Base-by-base conservation (phyloP, 1,139 yeast genomes). In the Tardiomyces blankii region DNA sequence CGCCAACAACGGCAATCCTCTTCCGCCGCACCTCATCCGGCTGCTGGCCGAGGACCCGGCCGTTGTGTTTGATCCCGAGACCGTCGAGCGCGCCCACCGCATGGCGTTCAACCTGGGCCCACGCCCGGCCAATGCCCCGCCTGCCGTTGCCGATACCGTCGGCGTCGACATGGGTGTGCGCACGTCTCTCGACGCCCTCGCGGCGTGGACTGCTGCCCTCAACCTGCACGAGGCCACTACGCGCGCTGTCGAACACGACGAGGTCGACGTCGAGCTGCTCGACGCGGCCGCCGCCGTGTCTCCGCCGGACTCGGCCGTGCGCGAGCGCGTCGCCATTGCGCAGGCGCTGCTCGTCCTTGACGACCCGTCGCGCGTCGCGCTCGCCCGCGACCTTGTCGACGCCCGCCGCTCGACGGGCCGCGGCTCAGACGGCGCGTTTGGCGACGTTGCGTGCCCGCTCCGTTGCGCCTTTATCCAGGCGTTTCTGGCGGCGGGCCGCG, bases 161-260 rank as follows among this genome's bases (percentile, higher is more conserved):
- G 42, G 50, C 25, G 42, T 49, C 32, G 66, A 63, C 46, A 49
- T 54, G 38, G 52, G 58, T 14, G 48, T 62, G 38, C 54, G 56
- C 30, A 51, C 64, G 2, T 55, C 59, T 14, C 49, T 60, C 12
- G 68, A 64, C 44, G 56, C 57, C 4, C 44, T 61, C 44, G 60
- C 64, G n/a, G 61, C 61, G 23, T 58, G 62, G 56, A 53, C 55
- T 48, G 55, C 66, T 11, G 51, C 57, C 46, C 49, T 53, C 30
- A 48, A 53, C 25, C 52, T 59, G 13, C 60, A 61, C 14, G 53
- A 52, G 11, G 58, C 53, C 16, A 50, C 62, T 28, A 46, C 56
- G 18, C 51, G 49, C n/a, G 48, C 49, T 21, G 49, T 58, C 21
- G 57, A 55, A 28, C 46, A 43, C 39, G 46, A 48, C 18, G 50